Conservation (phyloP, 805 yeast species). For the Groenewaldozyma tartarivorans region DNA sequence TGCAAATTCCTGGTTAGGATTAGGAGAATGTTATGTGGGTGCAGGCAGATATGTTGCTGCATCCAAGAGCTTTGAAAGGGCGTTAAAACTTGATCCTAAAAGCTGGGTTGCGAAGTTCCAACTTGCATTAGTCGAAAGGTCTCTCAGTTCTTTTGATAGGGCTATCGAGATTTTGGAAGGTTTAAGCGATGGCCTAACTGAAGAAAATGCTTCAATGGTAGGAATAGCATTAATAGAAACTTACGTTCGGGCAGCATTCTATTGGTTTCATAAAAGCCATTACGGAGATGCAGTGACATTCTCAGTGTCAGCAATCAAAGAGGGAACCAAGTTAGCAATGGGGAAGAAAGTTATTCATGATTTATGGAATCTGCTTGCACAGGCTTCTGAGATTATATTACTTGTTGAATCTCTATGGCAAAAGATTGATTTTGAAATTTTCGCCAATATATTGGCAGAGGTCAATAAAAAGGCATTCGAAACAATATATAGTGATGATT, state of each 20-base stretch:
- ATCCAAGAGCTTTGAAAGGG: constrained; percentile 65
- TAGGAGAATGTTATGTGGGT: constrained; percentile 90
- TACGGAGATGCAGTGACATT: constrained; percentile 52
- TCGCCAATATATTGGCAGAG: constrained; percentile 20
- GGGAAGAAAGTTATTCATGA: constrained; percentile 32
- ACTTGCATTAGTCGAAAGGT: constrained; percentile 55
- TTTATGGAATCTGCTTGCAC: constrained; percentile 60
- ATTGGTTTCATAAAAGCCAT: constrained; percentile 49
- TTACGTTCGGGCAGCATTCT: constrained; percentile 43
- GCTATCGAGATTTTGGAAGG: constrained; percentile 43
- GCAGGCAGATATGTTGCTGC: constrained; percentile 87
- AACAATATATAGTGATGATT: not conserved
- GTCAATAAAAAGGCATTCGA: not conserved
- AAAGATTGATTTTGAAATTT: constrained; percentile 38
- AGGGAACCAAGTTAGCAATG: constrained; percentile 31
- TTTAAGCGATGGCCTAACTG: constrained; percentile 32
- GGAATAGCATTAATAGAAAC: constrained; percentile 46
- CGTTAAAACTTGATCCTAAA: constrained; percentile 42
- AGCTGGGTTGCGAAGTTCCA: constrained; percentile 59
- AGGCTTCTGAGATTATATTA: constrained; percentile 45
- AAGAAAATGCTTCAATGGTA: constrained; percentile 18
- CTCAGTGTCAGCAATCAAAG: constrained; percentile 39
- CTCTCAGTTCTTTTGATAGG: constrained; percentile 54
- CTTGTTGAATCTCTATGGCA: constrained; percentile 44
- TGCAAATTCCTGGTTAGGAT: constrained; percentile 78